A percentile compares a stretch with the other conserved stretches of the same genome.
phyloP scores from a whole-genome alignment of 352 stramenopile species.

The Pythium coloratum region DNA sequence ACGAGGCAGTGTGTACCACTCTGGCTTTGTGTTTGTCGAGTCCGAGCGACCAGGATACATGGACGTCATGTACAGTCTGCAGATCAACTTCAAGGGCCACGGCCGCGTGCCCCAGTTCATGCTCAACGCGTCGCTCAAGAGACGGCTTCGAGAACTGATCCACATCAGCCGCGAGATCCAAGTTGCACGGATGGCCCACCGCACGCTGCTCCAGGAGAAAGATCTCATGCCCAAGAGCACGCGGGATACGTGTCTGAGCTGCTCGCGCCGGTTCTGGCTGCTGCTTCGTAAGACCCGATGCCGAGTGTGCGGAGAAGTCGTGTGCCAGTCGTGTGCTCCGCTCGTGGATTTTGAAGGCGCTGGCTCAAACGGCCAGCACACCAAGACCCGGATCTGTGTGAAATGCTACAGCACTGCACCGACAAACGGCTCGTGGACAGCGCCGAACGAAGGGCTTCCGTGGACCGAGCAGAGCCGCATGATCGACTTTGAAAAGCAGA shows the following conservation, averaged over 20 bases:
- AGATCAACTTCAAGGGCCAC: slow-evolving; percentile 85
- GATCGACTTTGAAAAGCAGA: slow-evolving; percentile 9
- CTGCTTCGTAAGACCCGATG: slow-evolving; percentile 75
- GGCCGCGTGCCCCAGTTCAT: slow-evolving; percentile 63
- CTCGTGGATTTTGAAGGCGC: slow-evolving; percentile 46
- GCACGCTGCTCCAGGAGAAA: slow-evolving; percentile 59
- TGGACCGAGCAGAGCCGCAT: slow-evolving; percentile 28
- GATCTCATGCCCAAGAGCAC: slow-evolving; percentile 71
- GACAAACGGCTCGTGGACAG: slow-evolving; percentile 22
- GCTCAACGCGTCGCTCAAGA: slow-evolving; percentile 62
- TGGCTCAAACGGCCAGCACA: slow-evolving; percentile 22
- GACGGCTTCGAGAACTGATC: slow-evolving; percentile 62
- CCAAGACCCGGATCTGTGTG: slow-evolving; percentile 61
- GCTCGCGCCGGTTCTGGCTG: slow-evolving; percentile 66
- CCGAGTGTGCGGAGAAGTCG: slow-evolving; percentile 71
- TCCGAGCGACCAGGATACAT: slow-evolving; percentile 73
- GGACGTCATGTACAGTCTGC: slow-evolving; percentile 84
- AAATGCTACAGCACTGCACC: slow-evolving; percentile 48
- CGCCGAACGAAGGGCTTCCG: slow-evolving; percentile 10
- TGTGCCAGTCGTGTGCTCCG: slow-evolving; percentile 70
- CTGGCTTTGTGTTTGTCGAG: slow-evolving; percentile 78
- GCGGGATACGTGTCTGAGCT: slow-evolving; percentile 53
- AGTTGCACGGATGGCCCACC: slow-evolving; percentile 49
- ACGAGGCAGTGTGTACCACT: slow-evolving; percentile 81
- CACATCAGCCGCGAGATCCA: slow-evolving; percentile 70